phyloP scores from a whole-genome alignment of 768 basidiomycete genomes.

The Mycena pura region DNA sequence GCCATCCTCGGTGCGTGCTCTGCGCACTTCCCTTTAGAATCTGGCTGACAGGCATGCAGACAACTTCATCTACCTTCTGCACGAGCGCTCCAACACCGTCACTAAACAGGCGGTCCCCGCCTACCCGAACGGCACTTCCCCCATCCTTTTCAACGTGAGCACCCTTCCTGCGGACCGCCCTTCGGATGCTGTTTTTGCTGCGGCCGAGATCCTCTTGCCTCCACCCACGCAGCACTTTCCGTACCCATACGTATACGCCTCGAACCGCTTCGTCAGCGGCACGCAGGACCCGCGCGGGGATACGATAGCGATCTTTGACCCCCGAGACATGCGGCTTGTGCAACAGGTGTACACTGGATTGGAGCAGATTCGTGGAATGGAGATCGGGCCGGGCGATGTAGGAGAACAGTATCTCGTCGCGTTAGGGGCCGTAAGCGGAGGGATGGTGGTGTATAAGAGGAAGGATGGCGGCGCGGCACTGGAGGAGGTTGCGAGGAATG shows the following conservation, averaged over 20 bases:
- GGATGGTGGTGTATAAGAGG: slow-evolving; percentile 60
- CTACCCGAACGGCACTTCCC: slow-evolving; percentile 58
- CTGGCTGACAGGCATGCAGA: not conserved
- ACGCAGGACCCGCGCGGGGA: slow-evolving; percentile 59
- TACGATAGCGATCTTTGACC: slow-evolving; percentile 67
- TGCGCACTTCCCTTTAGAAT: not conserved
- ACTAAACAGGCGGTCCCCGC: slow-evolving; percentile 66
- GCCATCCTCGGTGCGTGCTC: slow-evolving; percentile 29
- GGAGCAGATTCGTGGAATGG: slow-evolving; percentile 71
- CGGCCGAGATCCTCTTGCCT: slow-evolving; percentile 70
- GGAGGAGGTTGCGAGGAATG: slow-evolving; percentile 57
- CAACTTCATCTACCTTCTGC: slow-evolving; percentile 15
- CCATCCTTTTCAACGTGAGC: slow-evolving; percentile 55
- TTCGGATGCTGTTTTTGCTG: slow-evolving; percentile 52
- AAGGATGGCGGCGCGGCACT: slow-evolving; percentile 62
- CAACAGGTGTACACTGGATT: slow-evolving; percentile 67
- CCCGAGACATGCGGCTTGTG: slow-evolving; percentile 42
- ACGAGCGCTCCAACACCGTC: slow-evolving; percentile 33
- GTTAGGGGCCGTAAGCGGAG: slow-evolving; percentile 59
- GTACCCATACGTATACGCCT: slow-evolving; percentile 64
- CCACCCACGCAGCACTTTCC: slow-evolving; percentile 53
- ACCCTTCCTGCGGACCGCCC: slow-evolving; percentile 54
- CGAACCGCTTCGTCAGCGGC: slow-evolving; percentile 67
- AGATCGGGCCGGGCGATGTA: slow-evolving; percentile 54
- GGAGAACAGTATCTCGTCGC: slow-evolving; percentile 62